These are phyloP conservation scores for Knoxia roxburghii DNA, from an alignment of 257 asterid genomes.

Conservation along the genomic window DNA sequence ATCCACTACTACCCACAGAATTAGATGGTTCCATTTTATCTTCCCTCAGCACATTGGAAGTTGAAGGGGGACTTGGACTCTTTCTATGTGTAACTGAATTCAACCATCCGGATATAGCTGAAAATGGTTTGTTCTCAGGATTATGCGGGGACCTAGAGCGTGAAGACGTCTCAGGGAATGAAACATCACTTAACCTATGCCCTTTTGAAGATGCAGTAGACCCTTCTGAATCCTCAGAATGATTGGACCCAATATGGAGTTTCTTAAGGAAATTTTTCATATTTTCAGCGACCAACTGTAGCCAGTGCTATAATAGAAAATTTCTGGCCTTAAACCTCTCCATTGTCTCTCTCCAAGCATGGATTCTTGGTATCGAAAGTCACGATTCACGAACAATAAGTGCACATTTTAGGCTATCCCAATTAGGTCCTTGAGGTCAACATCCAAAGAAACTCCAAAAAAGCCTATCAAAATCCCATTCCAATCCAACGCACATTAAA, in stretches of 20 bases:
- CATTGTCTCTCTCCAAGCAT: slow-evolving; percentile 52
- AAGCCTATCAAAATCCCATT: slow-evolving; percentile 29
- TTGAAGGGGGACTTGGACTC: slow-evolving; percentile 69
- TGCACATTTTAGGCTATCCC: slow-evolving; percentile 22
- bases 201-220: slow-evolving; percentile 61
- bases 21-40: slow-evolving; percentile 64
- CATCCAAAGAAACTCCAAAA: slow-evolving; percentile 29
- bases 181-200: slow-evolving; percentile 40
- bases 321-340: slow-evolving; percentile 39
- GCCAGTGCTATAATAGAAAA: slow-evolving; percentile 48
- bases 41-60: slow-evolving; percentile 48
- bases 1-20: slow-evolving; percentile 61
- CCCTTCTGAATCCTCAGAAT: slow-evolving; percentile 65
- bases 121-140: slow-evolving; percentile 67
- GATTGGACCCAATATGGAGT: slow-evolving; percentile 71
- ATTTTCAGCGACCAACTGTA: slow-evolving; percentile 23
- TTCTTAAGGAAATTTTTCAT: slow-evolving; percentile 87
- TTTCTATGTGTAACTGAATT: slow-evolving; percentile 66
- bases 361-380: slow-evolving; percentile 30
- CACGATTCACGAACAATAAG: slow-evolving; percentile 18
- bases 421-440: slow-evolving; percentile 35
- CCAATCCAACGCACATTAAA: slow-evolving; percentile 16
- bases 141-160: slow-evolving; percentile 39
- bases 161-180: slow-evolving; percentile 44
- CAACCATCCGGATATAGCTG: slow-evolving; percentile 89